A percentile compares a stretch with the other conserved stretches of the same genome.
These are phyloP conservation scores for Backusella tuberculispora DNA, from an alignment of 192 early-diverging fungal genomes.

Conservation along the genomic window DNA sequence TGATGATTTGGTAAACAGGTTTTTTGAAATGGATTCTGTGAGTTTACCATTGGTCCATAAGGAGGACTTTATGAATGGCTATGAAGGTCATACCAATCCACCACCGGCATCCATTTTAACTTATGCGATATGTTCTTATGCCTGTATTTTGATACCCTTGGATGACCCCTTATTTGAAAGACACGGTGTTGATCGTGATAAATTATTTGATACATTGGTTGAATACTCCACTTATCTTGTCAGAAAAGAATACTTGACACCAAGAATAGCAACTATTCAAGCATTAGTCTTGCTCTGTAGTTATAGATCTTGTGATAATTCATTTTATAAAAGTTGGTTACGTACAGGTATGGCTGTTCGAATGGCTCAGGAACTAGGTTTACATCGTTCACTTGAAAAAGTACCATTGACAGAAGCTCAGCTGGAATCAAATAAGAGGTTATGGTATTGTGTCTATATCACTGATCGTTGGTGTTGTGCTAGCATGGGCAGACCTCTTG, in stretches of 20 bases:
- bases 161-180: slow-evolving; percentile 23
- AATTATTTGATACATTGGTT: slow-evolving; percentile 21
- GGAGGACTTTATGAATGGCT: slow-evolving; percentile 13
- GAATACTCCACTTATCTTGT: slow-evolving; percentile 29
- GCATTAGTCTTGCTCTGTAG: slow-evolving; percentile 66
- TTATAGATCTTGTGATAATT: slow-evolving; percentile 39
- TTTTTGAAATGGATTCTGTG: slow-evolving; percentile 20
- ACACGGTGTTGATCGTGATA: not conserved
- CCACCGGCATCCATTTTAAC: slow-evolving; percentile 20
- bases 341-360: slow-evolving; percentile 57
- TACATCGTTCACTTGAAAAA: slow-evolving; percentile 65
- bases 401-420: slow-evolving; percentile 48
- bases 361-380: slow-evolving; percentile 78
- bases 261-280: slow-evolving; percentile 58
- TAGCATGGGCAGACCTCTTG: slow-evolving; percentile 42
- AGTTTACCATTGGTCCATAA: slow-evolving; percentile 28
- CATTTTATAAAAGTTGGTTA: slow-evolving; percentile 33
- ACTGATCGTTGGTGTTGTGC: slow-evolving; percentile 62
- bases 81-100: not conserved
- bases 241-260: slow-evolving; percentile 60
- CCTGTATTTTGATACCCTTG: slow-evolving; percentile 7
- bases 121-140: slow-evolving; percentile 25
- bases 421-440: slow-evolving; percentile 59
- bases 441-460: slow-evolving; percentile 74
- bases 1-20: slow-evolving; percentile 4